A percentile compares a stretch with the other conserved stretches of the same genome.
phyloP scores from a whole-genome alignment of 768 basidiomycete species.

The Termitomyces sp. region DNA sequence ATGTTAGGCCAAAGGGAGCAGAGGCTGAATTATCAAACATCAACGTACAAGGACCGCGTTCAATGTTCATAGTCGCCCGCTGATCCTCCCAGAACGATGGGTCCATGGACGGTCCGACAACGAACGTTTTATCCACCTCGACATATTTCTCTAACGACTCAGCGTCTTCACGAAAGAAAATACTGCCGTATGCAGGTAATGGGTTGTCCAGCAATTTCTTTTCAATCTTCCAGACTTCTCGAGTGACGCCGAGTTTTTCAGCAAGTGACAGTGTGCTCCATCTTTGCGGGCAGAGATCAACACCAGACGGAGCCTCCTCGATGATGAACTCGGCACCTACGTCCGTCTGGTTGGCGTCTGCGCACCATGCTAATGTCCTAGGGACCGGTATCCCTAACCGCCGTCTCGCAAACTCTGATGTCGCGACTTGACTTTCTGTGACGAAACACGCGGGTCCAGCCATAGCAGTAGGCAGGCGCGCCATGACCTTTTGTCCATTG shows the following conservation, averaged over 20 bases:
- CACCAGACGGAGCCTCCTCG: neutral
- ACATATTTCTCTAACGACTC: neutral
- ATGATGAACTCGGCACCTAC: conserved; percentile 5
- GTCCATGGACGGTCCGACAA: neutral
- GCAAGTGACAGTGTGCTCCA: neutral
- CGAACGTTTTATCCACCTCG: neutral
- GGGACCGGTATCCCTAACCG: neutral
- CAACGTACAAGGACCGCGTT: neutral
- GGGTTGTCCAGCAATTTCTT: neutral
- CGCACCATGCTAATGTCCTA: neutral
- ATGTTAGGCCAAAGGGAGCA: neutral
- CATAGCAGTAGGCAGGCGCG: neutral
- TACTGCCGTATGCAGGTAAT: neutral
- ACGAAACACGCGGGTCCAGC: neutral
- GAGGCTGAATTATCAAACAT: neutral
- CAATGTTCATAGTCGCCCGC: neutral
- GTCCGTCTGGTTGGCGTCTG: neutral
- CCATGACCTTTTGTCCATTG: conserved; percentile 1
- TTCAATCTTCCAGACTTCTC: neutral
- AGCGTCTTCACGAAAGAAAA: neutral
- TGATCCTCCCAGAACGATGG: neutral
- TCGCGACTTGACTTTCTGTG: conserved; percentile 4
- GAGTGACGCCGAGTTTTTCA: neutral
- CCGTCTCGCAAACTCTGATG: conserved; percentile 1
- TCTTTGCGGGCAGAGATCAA: neutral